Evolutionary conservation across 139 green algal genomes (phyloP), one percentile per base, ranked within the genome.

Genomic region (Closterium sp.): DNA sequence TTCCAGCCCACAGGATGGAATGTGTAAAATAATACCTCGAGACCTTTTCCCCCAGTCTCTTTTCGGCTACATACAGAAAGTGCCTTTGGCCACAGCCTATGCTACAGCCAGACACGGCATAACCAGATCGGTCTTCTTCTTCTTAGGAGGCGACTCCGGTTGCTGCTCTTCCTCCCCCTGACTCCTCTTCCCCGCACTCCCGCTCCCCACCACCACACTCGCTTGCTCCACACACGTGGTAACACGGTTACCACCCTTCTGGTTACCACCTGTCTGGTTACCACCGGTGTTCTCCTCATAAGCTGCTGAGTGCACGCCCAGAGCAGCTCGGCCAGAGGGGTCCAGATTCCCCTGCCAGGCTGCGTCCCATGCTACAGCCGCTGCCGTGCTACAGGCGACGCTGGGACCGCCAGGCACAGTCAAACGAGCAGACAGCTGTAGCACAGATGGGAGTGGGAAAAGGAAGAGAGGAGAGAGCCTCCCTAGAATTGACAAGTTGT

Each of bases 281-380:
- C 36, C 36, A 76, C 16, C 5, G 21, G 34, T 34, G 34, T 84
- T 55, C 66, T 85, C 31, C 25, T 92, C 33, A 66, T 92, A 93
- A 25, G 90, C 87, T 23, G 87, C 55, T 10, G 84, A 34, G 36
- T 93, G 90, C 25, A 93, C 90, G 16, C 90, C 90, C 33, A 33
- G 25, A n/a, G 92, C 91, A 23, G 90, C 90, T 28, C 91, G 92
- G 32, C 91, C 91, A 33, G 91, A 94, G n/a, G 91, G 91, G 85
- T 94, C 91, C 19, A 93, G 25, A n/a, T 93, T 95, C n/a, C 86
- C 92, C 21, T n/a, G 4, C 91, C 90, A 94, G 28, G 91, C 84
- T 10, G 30, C 76, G 64, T 94, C 91, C 91, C 91, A 94, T 8
- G 81, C 90, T 23, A 94, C 33, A 32, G 90, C 90, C 0, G 91